Base-by-base conservation (phyloP, 768 basidiomycete species). In the Amanita rubescens region DNA sequence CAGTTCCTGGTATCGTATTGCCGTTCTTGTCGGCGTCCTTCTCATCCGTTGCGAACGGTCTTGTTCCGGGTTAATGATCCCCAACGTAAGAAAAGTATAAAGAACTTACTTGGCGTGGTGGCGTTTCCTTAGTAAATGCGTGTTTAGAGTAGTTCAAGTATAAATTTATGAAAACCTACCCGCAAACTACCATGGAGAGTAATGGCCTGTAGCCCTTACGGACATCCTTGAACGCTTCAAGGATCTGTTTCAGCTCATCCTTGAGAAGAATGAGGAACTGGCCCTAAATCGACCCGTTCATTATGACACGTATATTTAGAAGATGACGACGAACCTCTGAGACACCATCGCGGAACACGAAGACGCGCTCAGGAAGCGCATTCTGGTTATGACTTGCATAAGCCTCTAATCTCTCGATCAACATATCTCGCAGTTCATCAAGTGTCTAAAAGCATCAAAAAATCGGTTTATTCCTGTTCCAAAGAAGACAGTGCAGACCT, bases 341-440 rank as follows among this genome's bases (percentile, higher is more conserved):
- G 3, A 90, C 87, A 37, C 90, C 90, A 65, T 91, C 88, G 14
- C 90, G 81, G 59, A 82, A 93, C 6, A 92, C 73, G 32, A 85
- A 68, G 5, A 93, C 74, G 2, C 88, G 76, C 1, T 82, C 76
- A 0, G 90, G 90, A 1, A 92, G 71, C 22, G 3, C 8, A 0
- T 60, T 51, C 54, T 66, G 76, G 57, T 78, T 87, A 62, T 74
- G 79, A 63, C 66, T 70, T 58, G 79, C 71, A 59, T 78, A 92
- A 2, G 73, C 58, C 48, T 72, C 67, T 33, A 92, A 67, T 1
- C 90, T 78, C 53, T 92, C 90, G 3, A 82, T 66, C 58, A 91
- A 71, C 87, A 91, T 90, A 5, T 69, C 70, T 2, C 64, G 56
- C 27, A 92, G 72, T 10, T 84, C 79, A 15, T 77, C 75, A 0